A percentile compares a stretch with the other conserved stretches of the same genome.
phyloP scores from a whole-genome alignment of 306 rosid genomes.

The Prunus mume region DNA sequence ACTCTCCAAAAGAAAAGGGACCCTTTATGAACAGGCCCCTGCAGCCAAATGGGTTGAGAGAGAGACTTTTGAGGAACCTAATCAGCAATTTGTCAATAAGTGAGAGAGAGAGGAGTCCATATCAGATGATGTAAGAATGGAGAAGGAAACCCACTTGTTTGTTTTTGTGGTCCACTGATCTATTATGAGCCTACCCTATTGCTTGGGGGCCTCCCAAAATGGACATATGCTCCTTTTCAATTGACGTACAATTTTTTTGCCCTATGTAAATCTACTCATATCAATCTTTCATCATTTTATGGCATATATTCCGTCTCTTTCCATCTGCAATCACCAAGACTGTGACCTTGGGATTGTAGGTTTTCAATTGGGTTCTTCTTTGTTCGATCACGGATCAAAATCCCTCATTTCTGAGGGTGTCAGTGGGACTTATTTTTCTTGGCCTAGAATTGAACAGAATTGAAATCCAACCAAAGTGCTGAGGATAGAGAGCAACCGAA shows the following conservation, averaged over 20 bases:
- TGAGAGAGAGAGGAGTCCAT: conserved; percentile 10
- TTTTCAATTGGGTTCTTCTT: background rate
- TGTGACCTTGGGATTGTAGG: background rate
- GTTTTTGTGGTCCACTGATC: conserved; percentile 41
- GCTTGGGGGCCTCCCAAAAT: conserved; percentile 29
- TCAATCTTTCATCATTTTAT: conserved; percentile 4
- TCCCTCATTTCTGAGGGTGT: background rate
- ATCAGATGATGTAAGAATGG: conserved; percentile 17
- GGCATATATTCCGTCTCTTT: conserved; percentile 5
- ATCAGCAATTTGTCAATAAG: conserved; percentile 4
- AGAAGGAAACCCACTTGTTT: conserved; percentile 15
- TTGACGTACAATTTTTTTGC: conserved; percentile 11
- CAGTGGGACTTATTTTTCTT: background rate
- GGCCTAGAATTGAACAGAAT: background rate
- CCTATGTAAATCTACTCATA: background rate
- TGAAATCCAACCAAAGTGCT: background rate
- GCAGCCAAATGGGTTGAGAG: conserved; percentile 1
- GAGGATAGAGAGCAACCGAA: conserved; percentile 15
- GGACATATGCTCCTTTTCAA: conserved; percentile 18
- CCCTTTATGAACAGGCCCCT: background rate
- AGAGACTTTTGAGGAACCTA: conserved; percentile 2
- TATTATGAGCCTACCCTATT: conserved; percentile 27
- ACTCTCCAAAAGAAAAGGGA: background rate
- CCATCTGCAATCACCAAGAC: background rate
- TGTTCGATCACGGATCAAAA: background rate